Conservation (phyloP, 73 alveolate genomes). For the Paramecium biaurelia region DNA sequence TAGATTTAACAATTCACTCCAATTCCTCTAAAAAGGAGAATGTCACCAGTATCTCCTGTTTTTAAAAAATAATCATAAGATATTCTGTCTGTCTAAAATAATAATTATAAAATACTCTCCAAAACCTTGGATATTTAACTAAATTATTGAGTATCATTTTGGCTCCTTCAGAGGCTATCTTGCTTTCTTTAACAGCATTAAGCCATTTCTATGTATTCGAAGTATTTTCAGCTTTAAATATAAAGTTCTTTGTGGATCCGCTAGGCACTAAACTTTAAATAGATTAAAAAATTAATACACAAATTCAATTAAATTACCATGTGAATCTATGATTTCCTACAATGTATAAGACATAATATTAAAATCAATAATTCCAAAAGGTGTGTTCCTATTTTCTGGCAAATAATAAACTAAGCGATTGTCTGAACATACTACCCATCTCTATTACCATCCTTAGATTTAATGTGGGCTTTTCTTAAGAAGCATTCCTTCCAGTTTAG, state of each 20-base stretch:
- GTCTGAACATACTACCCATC: neutral
- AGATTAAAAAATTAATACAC: neutral
- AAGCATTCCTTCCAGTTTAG: neutral
- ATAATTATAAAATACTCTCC: constrained; percentile 42
- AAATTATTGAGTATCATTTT: neutral
- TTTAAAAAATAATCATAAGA: constrained; percentile 53
- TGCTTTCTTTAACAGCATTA: neutral
- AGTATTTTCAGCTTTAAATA: neutral
- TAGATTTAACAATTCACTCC: constrained; percentile 65
- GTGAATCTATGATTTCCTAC: neutral
- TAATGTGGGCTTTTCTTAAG: constrained; percentile 20
- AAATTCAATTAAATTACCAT: neutral
- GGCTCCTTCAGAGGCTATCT: constrained; percentile 43
- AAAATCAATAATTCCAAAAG: constrained; percentile 25
- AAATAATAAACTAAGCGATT: neutral
- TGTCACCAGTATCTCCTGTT: constrained; percentile 78
- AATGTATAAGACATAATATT: neutral
- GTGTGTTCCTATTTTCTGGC: neutral
- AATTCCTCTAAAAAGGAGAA: constrained; percentile 75
- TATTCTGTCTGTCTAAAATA: constrained; percentile 47
- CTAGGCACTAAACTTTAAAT: constrained; percentile 25
- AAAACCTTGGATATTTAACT: constrained; percentile 32
- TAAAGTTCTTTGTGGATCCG: constrained; percentile 47
- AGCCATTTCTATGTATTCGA: constrained; percentile 56
- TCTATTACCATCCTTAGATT: constrained; percentile 11